Conservation (phyloP, 768 basidiomycete species). For the Hygrophoropsis aurantiaca region DNA sequence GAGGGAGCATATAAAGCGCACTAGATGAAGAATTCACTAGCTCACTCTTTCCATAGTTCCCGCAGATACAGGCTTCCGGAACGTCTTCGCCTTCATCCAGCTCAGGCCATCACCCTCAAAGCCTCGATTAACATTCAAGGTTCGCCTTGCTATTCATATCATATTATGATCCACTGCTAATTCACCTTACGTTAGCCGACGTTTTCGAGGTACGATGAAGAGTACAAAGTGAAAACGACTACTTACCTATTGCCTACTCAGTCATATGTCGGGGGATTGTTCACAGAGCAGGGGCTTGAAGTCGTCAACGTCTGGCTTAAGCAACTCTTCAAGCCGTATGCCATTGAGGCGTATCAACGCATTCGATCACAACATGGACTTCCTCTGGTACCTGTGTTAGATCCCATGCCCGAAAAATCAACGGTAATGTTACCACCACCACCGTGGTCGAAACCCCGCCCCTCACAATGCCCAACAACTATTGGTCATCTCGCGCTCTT, state of each 20-base stretch:
- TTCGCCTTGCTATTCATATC: conserved; percentile 30
- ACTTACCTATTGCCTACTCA: conserved; percentile 23
- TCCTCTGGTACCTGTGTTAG: conserved; percentile 35
- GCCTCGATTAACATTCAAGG: conserved; percentile 76
- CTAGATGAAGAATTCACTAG: not conserved
- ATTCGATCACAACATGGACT: conserved; percentile 71
- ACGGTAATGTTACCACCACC: conserved; percentile 7
- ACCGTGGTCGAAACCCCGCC: conserved; percentile 10
- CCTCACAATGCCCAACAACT: conserved; percentile 27
- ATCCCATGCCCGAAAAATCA: not conserved
- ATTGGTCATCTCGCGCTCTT: conserved; percentile 75
- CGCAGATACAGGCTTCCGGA: conserved; percentile 64
- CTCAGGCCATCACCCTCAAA: conserved; percentile 69
- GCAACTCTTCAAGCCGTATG: conserved; percentile 63
- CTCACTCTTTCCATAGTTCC: conserved; percentile 41
- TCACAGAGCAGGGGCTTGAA: conserved; percentile 64
- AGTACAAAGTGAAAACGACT: conserved; percentile 3
- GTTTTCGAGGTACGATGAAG: conserved; percentile 62
- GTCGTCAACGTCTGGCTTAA: conserved; percentile 59
- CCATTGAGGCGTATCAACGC: conserved; percentile 56
- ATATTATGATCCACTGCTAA: not conserved
- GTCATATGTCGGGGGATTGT: conserved; percentile 82
- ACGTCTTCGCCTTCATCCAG: conserved; percentile 61
- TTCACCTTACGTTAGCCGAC: conserved; percentile 51
- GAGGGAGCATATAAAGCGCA: conserved; percentile 19